phyloP scores from a whole-genome alignment of 1,284 basidiomycete genomes.

The Stereum hirsutum region DNA sequence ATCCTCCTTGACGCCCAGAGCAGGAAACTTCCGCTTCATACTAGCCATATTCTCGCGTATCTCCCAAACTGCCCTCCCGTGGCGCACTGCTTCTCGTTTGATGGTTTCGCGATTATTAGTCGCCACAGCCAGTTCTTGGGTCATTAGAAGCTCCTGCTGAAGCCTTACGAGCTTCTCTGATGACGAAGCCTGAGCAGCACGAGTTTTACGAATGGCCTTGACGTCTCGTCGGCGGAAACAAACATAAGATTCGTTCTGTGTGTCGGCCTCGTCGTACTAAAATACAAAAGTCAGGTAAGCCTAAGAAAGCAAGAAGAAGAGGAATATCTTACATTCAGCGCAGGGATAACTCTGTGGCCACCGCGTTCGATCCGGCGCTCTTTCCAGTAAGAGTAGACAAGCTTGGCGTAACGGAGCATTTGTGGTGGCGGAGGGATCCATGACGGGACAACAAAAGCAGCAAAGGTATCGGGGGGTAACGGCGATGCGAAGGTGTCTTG shows the following conservation, averaged over 20 bases:
- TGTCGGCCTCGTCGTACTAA: constrained; percentile 88
- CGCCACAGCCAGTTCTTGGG: constrained; percentile 64
- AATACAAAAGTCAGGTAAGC: background rate
- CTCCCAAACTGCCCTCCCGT: constrained; percentile 70
- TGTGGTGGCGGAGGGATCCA: constrained; percentile 50
- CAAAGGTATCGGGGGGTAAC: constrained; percentile 49
- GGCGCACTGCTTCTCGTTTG: constrained; percentile 58
- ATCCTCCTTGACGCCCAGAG: constrained; percentile 63
- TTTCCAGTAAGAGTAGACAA: constrained; percentile 78
- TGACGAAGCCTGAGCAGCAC: constrained; percentile 81
- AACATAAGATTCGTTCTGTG: constrained; percentile 89
- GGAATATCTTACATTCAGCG: constrained; percentile 55
- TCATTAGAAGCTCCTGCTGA: constrained; percentile 66
- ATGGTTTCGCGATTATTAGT: constrained; percentile 66
- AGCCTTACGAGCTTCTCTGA: constrained; percentile 83
- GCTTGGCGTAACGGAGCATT: constrained; percentile 55
- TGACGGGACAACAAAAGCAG: constrained; percentile 49
- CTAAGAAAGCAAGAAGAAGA: background rate
- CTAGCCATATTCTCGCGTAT: constrained; percentile 70
- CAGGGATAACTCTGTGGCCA: constrained; percentile 74
- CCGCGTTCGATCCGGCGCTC: constrained; percentile 65
- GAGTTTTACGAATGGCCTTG: constrained; percentile 91
- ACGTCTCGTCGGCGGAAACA: constrained; percentile 96
- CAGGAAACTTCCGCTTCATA: constrained; percentile 71
- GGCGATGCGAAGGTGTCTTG: constrained; percentile 60